Percentiles rank a stretch among this genome's conserved stretches.
Evolutionary conservation across 2,329 filamentous ascomycete genomes (phyloP).

Genomic region (Pyrenochaeta sp.): DNA sequence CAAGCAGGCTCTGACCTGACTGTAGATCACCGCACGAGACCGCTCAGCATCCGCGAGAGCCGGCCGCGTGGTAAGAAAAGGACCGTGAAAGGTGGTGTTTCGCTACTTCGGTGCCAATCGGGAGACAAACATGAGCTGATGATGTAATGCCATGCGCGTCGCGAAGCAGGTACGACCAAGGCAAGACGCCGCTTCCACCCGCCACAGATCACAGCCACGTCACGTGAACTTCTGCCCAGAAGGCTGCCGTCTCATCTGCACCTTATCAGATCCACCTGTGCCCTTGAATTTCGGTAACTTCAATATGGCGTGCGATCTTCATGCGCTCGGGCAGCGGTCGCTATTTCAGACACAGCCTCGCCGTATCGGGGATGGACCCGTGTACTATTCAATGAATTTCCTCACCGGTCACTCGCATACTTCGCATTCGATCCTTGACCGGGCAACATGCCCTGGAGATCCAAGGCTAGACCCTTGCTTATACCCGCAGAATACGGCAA

Average conservation of each 20-base stretch:
- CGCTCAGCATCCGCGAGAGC: constrained; percentile 14
- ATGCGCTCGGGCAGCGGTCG: neutral
- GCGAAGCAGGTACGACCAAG: constrained; percentile 4
- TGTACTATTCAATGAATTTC: constrained; percentile 1
- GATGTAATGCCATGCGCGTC: constrained; percentile 4
- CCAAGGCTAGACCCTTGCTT: neutral
- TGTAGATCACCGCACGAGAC: constrained; percentile 14
- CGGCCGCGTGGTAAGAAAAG: constrained; percentile 10
- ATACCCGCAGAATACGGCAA: neutral
- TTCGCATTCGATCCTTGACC: constrained; percentile 22
- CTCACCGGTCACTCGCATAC: constrained; percentile 15
- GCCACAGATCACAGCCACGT: constrained; percentile 8
- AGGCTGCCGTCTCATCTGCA: neutral
- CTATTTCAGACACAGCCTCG: constrained; percentile 7
- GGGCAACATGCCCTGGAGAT: neutral
- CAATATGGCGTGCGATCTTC: neutral
- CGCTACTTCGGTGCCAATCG: neutral
- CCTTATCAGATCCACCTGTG: neutral
- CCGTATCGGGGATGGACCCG: neutral
- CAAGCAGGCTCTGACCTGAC: constrained; percentile 2
- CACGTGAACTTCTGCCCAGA: constrained; percentile 8
- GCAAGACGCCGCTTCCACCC: neutral
- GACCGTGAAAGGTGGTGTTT: constrained; percentile 3
- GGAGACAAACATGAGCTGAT: neutral
- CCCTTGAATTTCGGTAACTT: constrained; percentile 3